Percentiles rank a stretch among this genome's conserved stretches.
Evolutionary conservation across 2,329 filamentous ascomycete genomes (phyloP).

Genomic region (Ascochyta viciae-villosae): DNA sequence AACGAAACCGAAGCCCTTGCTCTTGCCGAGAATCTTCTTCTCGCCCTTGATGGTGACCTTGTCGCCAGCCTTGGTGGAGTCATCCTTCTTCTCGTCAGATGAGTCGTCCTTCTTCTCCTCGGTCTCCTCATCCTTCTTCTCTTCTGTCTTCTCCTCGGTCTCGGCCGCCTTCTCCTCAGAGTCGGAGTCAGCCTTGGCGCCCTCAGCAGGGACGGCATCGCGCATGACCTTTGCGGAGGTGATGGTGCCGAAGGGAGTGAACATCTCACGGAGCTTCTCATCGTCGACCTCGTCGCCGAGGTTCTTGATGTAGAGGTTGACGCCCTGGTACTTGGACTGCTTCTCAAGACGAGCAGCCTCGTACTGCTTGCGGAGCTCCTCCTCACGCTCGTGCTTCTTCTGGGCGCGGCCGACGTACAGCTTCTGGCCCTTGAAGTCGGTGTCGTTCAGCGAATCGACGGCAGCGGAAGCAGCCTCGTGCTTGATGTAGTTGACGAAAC

Average conservation of each 20-base stretch:
- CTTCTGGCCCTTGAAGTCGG: constrained; percentile 91
- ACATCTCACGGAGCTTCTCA: constrained; percentile 94
- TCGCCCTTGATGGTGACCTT: constrained; percentile 63
- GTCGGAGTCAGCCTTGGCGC: constrained; percentile 54
- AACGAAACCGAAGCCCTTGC: constrained; percentile 99
- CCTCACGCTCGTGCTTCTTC: constrained; percentile 99
- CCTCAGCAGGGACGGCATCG: constrained; percentile 68
- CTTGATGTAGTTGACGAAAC: constrained; percentile 93
- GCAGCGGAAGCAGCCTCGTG: constrained; percentile 87
- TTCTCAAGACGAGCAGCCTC: constrained; percentile 98
- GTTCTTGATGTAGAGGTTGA: constrained; percentile 99
- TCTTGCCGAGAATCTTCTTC: constrained; percentile 84
- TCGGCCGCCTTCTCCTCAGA: constrained; percentile 55
- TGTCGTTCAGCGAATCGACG: constrained; percentile 90
- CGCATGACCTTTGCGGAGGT: constrained; percentile 99
- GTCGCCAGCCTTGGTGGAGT: constrained; percentile 60
- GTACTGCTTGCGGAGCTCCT: constrained; percentile 98
- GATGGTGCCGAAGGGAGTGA: constrained; percentile 89
- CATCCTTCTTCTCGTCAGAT: constrained; percentile 65
- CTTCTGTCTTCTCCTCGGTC: constrained; percentile 58
- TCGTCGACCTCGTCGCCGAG: constrained; percentile 96
- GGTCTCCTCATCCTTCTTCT: constrained; percentile 63
- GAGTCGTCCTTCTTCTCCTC: constrained; percentile 65
- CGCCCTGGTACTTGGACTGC: constrained; percentile 98
- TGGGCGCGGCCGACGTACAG: constrained; percentile 97